Percentiles rank a stretch among this genome's conserved stretches.
phyloP scores from a whole-genome alignment of 148 eudicot species.

The Dysphania ambrosioides region DNA sequence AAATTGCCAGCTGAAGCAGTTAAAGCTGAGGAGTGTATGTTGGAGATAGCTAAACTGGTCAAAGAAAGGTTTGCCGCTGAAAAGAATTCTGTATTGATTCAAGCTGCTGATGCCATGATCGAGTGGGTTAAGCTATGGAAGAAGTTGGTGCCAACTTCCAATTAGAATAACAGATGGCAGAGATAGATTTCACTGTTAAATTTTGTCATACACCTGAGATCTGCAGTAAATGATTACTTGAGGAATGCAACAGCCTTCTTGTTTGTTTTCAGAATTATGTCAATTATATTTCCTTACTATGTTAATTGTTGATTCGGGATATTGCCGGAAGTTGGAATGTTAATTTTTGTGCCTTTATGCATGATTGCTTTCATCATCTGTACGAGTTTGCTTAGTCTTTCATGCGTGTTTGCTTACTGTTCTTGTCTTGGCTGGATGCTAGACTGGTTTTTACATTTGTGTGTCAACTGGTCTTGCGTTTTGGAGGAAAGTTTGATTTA shows the following conservation, averaged over 20 bases:
- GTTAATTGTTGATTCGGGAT: neutral
- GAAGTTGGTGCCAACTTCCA: slow-evolving; percentile 29
- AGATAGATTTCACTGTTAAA: neutral
- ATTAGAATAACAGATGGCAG: slow-evolving; percentile 9
- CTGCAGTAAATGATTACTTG: neutral
- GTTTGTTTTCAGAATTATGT: slow-evolving; percentile 1
- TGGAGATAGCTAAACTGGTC: slow-evolving; percentile 67
- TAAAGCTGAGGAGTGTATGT: slow-evolving; percentile 68
- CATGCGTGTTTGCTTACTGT: too few relatives aligned
- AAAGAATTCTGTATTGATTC: slow-evolving; percentile 47
- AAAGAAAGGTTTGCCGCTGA: slow-evolving; percentile 52
- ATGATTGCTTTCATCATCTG: neutral
- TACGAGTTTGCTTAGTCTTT: too few relatives aligned
- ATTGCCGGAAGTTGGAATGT: neutral
- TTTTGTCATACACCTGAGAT: neutral
- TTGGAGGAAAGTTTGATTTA: neutral
- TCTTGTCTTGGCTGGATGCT: too few relatives aligned
- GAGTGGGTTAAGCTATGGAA: slow-evolving; percentile 90
- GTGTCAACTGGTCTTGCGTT: neutral
- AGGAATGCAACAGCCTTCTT: too few relatives aligned
- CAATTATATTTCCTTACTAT: neutral
- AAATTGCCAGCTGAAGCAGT: slow-evolving; percentile 51
- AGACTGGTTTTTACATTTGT: neutral
- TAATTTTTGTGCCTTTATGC: neutral
- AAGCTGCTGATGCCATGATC: slow-evolving; percentile 79